These are phyloP conservation scores for Kalaharituber pfeilii DNA, from an alignment of 2,329 filamentous ascomycete genomes.

Conservation along the genomic window DNA sequence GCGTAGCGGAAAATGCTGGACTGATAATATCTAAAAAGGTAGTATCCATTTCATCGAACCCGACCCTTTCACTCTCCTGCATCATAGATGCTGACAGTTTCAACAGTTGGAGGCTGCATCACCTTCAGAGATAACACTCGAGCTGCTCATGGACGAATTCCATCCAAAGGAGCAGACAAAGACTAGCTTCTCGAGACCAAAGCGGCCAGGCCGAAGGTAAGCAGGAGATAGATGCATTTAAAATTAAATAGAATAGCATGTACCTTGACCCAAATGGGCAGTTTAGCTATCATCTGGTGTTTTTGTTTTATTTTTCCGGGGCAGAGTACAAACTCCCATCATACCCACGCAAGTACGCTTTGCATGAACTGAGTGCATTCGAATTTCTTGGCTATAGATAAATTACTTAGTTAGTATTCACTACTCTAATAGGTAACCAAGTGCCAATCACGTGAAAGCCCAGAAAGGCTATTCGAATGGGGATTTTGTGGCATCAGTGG, in stretches of 20 bases:
- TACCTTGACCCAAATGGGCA: too few relatives aligned
- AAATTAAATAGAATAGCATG: conserved; percentile 4
- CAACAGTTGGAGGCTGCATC: conserved; percentile 35
- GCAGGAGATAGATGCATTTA: not conserved
- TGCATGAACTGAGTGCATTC: too few relatives aligned
- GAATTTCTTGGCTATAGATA: too few relatives aligned
- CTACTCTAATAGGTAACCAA: too few relatives aligned
- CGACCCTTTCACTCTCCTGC: too few relatives aligned
- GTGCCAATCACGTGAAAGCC: too few relatives aligned
- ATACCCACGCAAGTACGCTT: too few relatives aligned
- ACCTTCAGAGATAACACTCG: conserved; percentile 52
- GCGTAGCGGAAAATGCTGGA: conserved; percentile 48
- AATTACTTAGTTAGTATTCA: too few relatives aligned
- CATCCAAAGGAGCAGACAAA: conserved; percentile 49
- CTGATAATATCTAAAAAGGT: conserved; percentile 53
- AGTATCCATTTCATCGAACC: conserved; percentile 25
- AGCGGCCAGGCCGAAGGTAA: conserved; percentile 49
- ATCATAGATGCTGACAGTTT: too few relatives aligned
- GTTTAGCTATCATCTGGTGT: not conserved
- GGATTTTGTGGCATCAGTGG: too few relatives aligned
- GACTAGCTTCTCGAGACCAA: conserved; percentile 57
- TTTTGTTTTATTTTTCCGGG: not conserved
- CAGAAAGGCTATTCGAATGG: too few relatives aligned
- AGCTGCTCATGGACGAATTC: conserved; percentile 46
- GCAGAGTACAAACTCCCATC: too few relatives aligned